Evolutionary conservation across 495 filamentous ascomycete genomes (phyloP).

Genomic region (Tuber borchii): DNA sequence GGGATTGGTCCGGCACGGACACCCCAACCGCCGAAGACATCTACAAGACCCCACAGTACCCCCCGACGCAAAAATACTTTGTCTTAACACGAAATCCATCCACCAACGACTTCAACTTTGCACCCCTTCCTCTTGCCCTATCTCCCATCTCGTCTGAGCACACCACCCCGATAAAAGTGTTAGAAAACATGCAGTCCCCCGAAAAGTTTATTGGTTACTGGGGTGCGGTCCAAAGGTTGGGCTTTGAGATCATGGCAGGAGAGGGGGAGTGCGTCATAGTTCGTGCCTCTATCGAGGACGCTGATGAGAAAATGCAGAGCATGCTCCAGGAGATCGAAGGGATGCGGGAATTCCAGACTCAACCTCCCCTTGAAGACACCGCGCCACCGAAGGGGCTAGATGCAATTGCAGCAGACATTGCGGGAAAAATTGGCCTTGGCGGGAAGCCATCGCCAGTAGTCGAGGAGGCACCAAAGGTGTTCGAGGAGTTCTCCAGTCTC

Average conservation of each 20-base stretch:
- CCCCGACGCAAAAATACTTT: slow-evolving; percentile 17
- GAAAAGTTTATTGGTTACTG: slow-evolving; percentile 21
- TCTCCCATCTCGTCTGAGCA: not conserved
- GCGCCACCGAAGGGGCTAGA: not conserved
- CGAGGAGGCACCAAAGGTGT: not conserved
- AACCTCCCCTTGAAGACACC: not conserved
- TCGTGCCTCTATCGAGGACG: not conserved
- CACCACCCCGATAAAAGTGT: slow-evolving; percentile 26
- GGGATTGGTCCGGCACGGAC: slow-evolving; percentile 21
- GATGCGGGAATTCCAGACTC: not conserved
- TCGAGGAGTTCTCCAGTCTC: not conserved
- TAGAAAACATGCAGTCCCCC: slow-evolving; percentile 17
- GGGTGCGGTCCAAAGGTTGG: slow-evolving; percentile 19
- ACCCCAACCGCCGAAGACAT: slow-evolving; percentile 21
- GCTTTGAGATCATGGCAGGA: slow-evolving; percentile 21
- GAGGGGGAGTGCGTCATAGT: slow-evolving; percentile 24
- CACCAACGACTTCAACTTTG: slow-evolving; percentile 13
- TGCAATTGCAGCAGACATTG: not conserved
- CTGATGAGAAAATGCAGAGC: not conserved
- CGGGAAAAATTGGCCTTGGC: not conserved
- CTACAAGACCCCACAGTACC: not conserved
- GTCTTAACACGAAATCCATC: slow-evolving; percentile 11
- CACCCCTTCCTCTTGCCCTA: slow-evolving; percentile 10
- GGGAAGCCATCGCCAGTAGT: not conserved
- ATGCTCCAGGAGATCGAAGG: slow-evolving; percentile 20